Base-by-base conservation (phyloP, 805 yeast genomes). In the Clavispora carvajalis region DNA sequence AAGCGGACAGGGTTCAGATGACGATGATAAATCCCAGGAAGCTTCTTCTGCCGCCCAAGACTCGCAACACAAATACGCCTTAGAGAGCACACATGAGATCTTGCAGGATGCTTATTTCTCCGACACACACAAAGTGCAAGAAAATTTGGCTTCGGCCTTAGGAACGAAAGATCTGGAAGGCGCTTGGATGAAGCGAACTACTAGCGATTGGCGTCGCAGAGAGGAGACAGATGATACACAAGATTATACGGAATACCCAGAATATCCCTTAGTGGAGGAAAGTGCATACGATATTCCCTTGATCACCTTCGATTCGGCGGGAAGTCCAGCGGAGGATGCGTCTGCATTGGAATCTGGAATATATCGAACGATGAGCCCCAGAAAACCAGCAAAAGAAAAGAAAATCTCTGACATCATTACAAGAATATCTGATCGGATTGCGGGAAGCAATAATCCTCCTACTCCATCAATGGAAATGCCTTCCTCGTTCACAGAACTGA, bases 261-360 rank as follows among this genome's bases (percentile, higher is more conserved):
- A 24, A 15, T 23, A 37, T 16, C 34, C 39, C 28, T 26, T 16
- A 5, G 16, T 15, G 26, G 22, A 34, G 2, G 49, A 43, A 22
- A 39, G 38, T 25, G 43, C 49, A 9, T 36, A 38, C 40, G 47
- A 44, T 21, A 48, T 48, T 22, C 52, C 52, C 34, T 39, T 48
- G 47, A 48, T 48, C 38, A 48, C 52, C 5, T 33, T 48, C 6
- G 37, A 46, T 30, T 28, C 47, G 17, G 24, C 18, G 5, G 31
- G 31, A 7, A 28, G 19, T 7, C 31, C 31, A 15, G 31, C 28
- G 6, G 37, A 11, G n/a, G 23, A 16, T 4, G 34, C 23, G 5
- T 10, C 39, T 5, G 40, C 47, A n/a, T 37, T 44, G 11, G 48
- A 48, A 30, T 26, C 43, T 2, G 50, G 48, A 5, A 36, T 34